Base-by-base conservation (phyloP, 2,329 filamentous ascomycete species). In the Aspergillus brasiliensis region DNA sequence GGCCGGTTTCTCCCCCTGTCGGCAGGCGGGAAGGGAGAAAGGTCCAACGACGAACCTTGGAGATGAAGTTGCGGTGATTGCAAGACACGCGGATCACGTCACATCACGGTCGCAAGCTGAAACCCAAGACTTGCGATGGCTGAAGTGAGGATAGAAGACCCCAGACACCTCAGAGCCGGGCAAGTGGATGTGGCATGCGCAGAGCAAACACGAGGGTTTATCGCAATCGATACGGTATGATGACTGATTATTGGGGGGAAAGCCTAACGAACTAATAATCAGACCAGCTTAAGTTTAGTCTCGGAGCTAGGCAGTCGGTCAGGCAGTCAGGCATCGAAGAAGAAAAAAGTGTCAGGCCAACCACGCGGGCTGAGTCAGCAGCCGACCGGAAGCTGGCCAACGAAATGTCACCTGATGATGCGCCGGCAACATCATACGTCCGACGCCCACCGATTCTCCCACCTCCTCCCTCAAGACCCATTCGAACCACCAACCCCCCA, bases 341-440 rank as follows among this genome's bases (percentile, higher is more conserved):
- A 5, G 11, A 34, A 34, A 34, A 34, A 34, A 34, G 31, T 34
- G 27, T 21, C 8, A 48, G n/a, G 40, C 21, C 23, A 52, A 21
- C 38, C 23, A 48, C 44, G 25, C 46, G 15, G 38, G 48, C 51
- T 63, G 67, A 70, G 61, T 70, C 60, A 70, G 65, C 64, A 15
- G 21, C 8, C 51, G 46, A 11, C 54, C 48, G 48, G 51, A 47
- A 60, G 51, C 62, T 49, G 59, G 59, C 62, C 65, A 64, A 64
- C 61, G 65, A 63, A 58, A 67, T 62, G 64, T 68, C 65, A 69
- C 64, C 65, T 70, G 66, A 67, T 70, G 68, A 69, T 65, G 63
- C 64, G 65, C 61, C 65, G 65, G 63, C 64, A 72, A 73, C 71
- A 73, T 74, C 72, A 74, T 73, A 34, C 67, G 61, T 64, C 69